A percentile compares a stretch with the other conserved stretches of the same genome.
Conservation (phyloP, 2,329 filamentous ascomycete species). For the Aureobasidium lini region DNA sequence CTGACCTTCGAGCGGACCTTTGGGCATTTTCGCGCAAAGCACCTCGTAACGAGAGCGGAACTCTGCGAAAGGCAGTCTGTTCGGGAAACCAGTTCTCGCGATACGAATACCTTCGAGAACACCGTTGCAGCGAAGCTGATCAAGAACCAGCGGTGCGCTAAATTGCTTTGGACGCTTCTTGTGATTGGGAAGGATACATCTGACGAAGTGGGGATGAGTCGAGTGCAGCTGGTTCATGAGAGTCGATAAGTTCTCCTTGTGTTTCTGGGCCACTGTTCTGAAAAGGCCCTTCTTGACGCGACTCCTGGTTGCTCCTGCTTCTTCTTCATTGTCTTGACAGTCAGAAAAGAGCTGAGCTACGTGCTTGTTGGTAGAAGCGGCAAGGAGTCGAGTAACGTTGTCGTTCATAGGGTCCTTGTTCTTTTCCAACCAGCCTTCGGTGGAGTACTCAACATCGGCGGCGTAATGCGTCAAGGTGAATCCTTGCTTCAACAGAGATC, state of each 20-base stretch:
- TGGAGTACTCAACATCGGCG: constrained; percentile 94
- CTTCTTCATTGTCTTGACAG: constrained; percentile 76
- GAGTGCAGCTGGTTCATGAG: constrained; percentile 91
- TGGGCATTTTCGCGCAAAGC: constrained; percentile 79
- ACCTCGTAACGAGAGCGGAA: constrained; percentile 96
- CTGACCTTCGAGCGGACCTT: constrained; percentile 85
- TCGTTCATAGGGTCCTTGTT: constrained; percentile 98
- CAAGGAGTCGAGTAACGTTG: constrained; percentile 84
- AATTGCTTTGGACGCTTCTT: constrained; percentile 95
- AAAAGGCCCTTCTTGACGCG: constrained; percentile 96
- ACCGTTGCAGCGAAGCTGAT: constrained; percentile 97
- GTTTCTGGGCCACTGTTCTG: constrained; percentile 88
- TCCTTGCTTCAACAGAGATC: constrained; percentile 79
- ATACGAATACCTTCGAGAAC: constrained; percentile 98
- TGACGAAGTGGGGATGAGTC: constrained; percentile 95
- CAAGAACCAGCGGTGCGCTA: constrained; percentile 82
- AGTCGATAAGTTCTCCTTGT: constrained; percentile 97
- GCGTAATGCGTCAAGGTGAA: constrained; percentile 97
- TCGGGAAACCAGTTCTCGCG: constrained; percentile 92
- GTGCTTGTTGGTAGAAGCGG: constrained; percentile 73
- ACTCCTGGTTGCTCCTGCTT: constrained; percentile 57
- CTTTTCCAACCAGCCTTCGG: constrained; percentile 92
- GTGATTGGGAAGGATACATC: constrained; percentile 96
- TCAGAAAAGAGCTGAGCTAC: constrained; percentile 80
- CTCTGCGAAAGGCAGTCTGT: constrained; percentile 82